phyloP scores from a whole-genome alignment of 2,329 filamentous ascomycete species.

The Madurella mycetomatis region DNA sequence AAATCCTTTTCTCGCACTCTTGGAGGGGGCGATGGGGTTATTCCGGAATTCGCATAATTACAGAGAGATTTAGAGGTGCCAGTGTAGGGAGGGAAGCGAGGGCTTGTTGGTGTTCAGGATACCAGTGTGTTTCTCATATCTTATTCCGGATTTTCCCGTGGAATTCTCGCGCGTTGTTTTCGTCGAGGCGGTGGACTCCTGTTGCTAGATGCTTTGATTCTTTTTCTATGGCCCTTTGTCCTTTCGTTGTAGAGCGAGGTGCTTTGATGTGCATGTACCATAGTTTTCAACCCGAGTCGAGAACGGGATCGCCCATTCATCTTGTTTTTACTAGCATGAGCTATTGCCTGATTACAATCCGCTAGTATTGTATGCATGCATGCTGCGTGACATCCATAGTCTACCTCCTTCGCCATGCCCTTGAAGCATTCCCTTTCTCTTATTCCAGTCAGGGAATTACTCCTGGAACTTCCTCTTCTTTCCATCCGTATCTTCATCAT shows the following conservation, averaged over 20 bases:
- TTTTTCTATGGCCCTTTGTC: too few species aligned
- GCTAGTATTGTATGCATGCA: too few species aligned
- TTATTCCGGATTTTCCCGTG: too few species aligned
- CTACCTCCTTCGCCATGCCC: neutral
- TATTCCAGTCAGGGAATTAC: neutral
- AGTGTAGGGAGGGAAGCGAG: neutral
- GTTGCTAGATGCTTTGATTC: too few species aligned
- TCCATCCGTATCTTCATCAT: constrained; percentile 33
- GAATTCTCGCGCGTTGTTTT: too few species aligned
- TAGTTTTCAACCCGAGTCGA: too few species aligned
- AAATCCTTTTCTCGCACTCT: neutral
- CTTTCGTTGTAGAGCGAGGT: too few species aligned
- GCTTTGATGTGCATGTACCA: too few species aligned
- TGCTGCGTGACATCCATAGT: neutral
- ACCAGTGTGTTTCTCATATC: constrained; percentile 10
- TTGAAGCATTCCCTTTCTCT: neutral
- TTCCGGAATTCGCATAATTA: constrained; percentile 2
- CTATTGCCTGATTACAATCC: neutral
- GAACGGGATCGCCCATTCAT: too few species aligned
- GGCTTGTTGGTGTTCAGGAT: constrained; percentile 19
- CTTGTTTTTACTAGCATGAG: too few species aligned
- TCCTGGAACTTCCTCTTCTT: constrained; percentile 35
- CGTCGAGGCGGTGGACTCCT: too few species aligned
- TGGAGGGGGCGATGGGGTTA: neutral
- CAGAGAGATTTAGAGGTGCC: neutral